A percentile compares a stretch with the other conserved stretches of the same genome.
These are phyloP conservation scores for Astrothelium macrocarpum DNA, from an alignment of 495 filamentous ascomycete species.

Conservation along the genomic window DNA sequence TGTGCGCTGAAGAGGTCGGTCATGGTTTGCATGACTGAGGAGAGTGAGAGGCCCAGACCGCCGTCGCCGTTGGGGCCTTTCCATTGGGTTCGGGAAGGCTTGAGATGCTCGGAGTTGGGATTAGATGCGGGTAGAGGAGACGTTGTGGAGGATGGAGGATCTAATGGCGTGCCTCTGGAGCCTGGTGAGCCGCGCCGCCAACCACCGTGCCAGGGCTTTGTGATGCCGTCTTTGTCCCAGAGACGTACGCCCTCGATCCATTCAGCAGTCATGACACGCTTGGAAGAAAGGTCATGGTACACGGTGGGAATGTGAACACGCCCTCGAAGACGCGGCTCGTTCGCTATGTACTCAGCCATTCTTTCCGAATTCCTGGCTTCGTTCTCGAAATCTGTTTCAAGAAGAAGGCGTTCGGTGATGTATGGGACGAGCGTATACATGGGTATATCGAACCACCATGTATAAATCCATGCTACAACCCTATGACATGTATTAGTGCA, in stretches of 20 bases:
- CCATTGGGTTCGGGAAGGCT: slow-evolving; percentile 75
- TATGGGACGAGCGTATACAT: slow-evolving; percentile 83
- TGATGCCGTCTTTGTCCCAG: slow-evolving; percentile 78
- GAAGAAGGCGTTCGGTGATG: slow-evolving; percentile 71
- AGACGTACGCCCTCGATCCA: slow-evolving; percentile 93
- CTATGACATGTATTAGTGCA: slow-evolving; percentile 28
- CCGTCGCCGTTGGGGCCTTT: slow-evolving; percentile 57
- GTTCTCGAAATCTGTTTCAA: slow-evolving; percentile 89
- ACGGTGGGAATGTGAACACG: slow-evolving; percentile 83
- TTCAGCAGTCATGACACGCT: slow-evolving; percentile 83
- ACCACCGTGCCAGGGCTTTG: slow-evolving; percentile 63
- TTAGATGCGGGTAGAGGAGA: slow-evolving; percentile 37
- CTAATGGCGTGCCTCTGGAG: slow-evolving; percentile 57
- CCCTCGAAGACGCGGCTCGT: slow-evolving; percentile 64
- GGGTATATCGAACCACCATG: slow-evolving; percentile 75
- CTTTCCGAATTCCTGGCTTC: slow-evolving; percentile 80
- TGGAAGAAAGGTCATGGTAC: slow-evolving; percentile 71
- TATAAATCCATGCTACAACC: slow-evolving; percentile 66
- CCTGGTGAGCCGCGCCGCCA: slow-evolving; percentile 67
- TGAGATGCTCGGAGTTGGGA: slow-evolving; percentile 42
- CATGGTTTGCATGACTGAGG: slow-evolving; percentile 91
- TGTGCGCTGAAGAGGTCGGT: slow-evolving; percentile 90
- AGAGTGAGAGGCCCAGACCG: slow-evolving; percentile 70
- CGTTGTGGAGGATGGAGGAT: slow-evolving; percentile 37
- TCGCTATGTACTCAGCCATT: slow-evolving; percentile 68